Conservation (phyloP, 2,329 filamentous ascomycete genomes). For the Neoarthrinium moseri region DNA sequence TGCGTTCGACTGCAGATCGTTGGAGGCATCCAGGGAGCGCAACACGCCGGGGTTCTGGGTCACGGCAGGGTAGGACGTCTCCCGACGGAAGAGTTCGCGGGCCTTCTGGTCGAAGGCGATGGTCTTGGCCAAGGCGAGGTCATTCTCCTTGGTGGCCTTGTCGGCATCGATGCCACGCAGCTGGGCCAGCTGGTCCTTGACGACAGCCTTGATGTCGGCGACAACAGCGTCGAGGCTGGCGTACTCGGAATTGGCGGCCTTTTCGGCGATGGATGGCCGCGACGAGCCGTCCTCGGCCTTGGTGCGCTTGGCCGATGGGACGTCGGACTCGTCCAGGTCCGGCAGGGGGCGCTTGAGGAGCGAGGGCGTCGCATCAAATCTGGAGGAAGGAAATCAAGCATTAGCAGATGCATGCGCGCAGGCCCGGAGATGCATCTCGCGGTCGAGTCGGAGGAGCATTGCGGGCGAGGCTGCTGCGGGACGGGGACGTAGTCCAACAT, state of each 20-base stretch:
- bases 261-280: conserved; percentile 50
- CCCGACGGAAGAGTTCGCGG: conserved; percentile 60
- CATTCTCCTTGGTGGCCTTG: conserved; percentile 23
- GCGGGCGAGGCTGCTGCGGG: no score
- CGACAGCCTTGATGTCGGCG: conserved; percentile 50
- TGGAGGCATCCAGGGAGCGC: conserved; percentile 35
- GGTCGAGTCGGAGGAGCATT: neutral
- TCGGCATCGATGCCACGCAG: conserved; percentile 27
- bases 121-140: conserved; percentile 42
- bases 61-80: conserved; percentile 50
- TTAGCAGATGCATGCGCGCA: no score
- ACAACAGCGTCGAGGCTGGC: conserved; percentile 65
- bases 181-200: conserved; percentile 47
- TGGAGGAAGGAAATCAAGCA: conserved; percentile 25
- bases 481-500: conserved; percentile 11
- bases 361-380: conserved; percentile 53
- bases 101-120: conserved; percentile 61
- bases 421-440: neutral
- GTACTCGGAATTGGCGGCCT: conserved; percentile 51
- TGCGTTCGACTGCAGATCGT: conserved; percentile 35
- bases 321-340: conserved; percentile 39
- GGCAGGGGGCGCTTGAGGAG: conserved; percentile 55
- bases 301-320: conserved; percentile 60
- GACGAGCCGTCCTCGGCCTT: conserved; percentile 48
- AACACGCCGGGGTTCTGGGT: conserved; percentile 32